These are phyloP conservation scores for Vigna hirtella DNA, from an alignment of 306 rosid species.

Conservation along the genomic window DNA sequence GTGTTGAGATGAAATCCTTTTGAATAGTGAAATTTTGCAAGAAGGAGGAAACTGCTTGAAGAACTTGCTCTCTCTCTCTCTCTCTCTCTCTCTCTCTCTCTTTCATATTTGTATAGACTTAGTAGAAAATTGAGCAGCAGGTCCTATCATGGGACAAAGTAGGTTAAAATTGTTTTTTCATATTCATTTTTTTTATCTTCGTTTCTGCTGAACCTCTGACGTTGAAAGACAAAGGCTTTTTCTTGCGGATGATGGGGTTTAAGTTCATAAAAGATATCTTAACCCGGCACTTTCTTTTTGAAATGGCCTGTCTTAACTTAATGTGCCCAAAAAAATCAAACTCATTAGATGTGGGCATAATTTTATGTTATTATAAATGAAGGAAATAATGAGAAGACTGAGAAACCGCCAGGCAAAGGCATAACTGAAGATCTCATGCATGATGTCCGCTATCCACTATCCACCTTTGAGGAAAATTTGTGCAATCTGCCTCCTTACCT, in stretches of 20 bases:
- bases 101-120: not conserved
- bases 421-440: conserved; percentile 1
- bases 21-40: conserved; percentile 24
- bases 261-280: conserved; percentile 10
- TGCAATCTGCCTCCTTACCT: conserved; percentile 2
- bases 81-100: no score
- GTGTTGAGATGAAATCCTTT: conserved; percentile 26
- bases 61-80: conserved; percentile 18
- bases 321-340: not conserved
- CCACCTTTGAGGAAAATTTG: conserved; percentile 2
- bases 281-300: not conserved
- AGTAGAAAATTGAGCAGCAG: not conserved
- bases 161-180: not conserved
- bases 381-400: not conserved
- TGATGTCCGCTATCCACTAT: not conserved
- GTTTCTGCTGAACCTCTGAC: not conserved
- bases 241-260: not conserved
- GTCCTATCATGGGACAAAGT: not conserved
- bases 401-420: conserved; percentile 9
- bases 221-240: not conserved
- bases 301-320: conserved; percentile 2
- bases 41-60: not conserved
- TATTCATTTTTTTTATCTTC: not conserved
- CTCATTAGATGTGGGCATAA: not conserved
- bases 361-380: conserved; percentile 29